Conservation (phyloP, 495 filamentous ascomycete genomes). For the Penicillium waksmanii region DNA sequence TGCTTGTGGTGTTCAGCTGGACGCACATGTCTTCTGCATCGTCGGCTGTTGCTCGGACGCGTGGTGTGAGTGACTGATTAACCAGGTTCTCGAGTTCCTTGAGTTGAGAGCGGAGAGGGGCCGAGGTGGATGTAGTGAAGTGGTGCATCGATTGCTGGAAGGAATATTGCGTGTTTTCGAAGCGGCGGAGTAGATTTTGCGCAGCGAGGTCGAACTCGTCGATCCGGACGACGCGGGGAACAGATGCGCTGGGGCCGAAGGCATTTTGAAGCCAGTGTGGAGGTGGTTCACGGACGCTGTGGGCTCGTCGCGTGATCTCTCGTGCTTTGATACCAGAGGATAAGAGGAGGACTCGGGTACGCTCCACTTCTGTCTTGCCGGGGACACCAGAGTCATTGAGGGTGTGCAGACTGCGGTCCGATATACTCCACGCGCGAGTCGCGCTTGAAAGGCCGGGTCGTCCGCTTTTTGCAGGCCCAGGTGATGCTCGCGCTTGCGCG, state of each 20-base stretch:
- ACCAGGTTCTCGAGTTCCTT: conserved; percentile 54
- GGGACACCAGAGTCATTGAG: conserved; percentile 39
- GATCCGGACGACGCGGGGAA: conserved; percentile 57
- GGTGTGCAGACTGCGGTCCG: conserved; percentile 55
- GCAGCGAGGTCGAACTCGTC: conserved; percentile 73
- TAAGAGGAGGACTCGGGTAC: conserved; percentile 72
- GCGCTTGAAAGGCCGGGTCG: conserved; percentile 31
- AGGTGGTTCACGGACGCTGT: conserved; percentile 48
- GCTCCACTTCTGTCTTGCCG: conserved; percentile 69
- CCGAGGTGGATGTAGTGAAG: conserved; percentile 51
- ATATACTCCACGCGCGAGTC: conserved; percentile 67
- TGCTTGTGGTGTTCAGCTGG: conserved; percentile 72
- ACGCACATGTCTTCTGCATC: conserved; percentile 75
- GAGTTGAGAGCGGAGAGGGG: conserved; percentile 50
- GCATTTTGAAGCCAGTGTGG: conserved; percentile 43
- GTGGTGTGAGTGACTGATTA: conserved; percentile 60
- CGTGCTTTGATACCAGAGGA: conserved; percentile 84
- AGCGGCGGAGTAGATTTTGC: conserved; percentile 57
- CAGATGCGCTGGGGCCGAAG: conserved; percentile 27
- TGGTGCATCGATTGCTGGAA: conserved; percentile 58
- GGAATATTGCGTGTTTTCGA: conserved; percentile 56
- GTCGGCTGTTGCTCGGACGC: conserved; percentile 67
- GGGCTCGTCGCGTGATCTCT: conserved; percentile 70
- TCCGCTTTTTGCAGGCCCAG: conserved; percentile 25
- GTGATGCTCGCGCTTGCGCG: conserved; percentile 45